Evolutionary conservation across 2,329 filamentous ascomycete genomes (phyloP), one percentile per base, ranked within the genome.

Genomic region (Fusarium anguioides): DNA sequence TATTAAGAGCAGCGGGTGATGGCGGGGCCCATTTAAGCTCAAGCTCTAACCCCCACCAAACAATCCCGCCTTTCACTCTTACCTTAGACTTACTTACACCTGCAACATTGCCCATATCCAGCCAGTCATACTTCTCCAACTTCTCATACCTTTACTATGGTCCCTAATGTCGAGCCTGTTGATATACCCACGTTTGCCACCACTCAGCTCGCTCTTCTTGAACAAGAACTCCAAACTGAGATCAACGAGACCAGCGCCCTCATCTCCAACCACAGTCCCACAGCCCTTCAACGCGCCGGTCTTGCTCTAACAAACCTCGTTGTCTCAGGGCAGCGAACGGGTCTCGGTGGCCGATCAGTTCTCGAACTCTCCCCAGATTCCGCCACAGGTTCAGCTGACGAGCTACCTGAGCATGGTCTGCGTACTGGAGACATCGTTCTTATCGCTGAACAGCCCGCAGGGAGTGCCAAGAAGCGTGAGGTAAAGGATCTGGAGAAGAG

Each of bases 301-400:
- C 84, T 93, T 37, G 93, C 93, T 29, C 83, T 96, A 71, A 87
- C 89, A 17, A 95, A 94, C 77, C 87, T 98, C 10, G 81, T 87
- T 29, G 81, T 97, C 31, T 82, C 86, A 12, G 90, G 91, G 18
- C 91, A 92, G 75, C 90, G 94, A 27, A 99, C 96, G 0, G 96
- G 96, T 0, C 83, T 97, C 35, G 96, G 94, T 17, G 96, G 96
- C n/a, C 92, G 93, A 67, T 93, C 92, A 0, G 91, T 99, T 3
- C 81, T 97, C 5, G 94, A 97, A 77, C 87, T 99, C 2, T 81
- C 81, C 17, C 82, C 88, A 0, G 95, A 97, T 73, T 80, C 87
- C n/a, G 91, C 93, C 1, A 86, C 90, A 3, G 83, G 86, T 6
- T 58, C 48, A n/a, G 50, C 68, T 15, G 74, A 56, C n/a, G 63